Conservation (phyloP, 2,329 filamentous ascomycete species). For the Calcarisporium arbuscula region DNA sequence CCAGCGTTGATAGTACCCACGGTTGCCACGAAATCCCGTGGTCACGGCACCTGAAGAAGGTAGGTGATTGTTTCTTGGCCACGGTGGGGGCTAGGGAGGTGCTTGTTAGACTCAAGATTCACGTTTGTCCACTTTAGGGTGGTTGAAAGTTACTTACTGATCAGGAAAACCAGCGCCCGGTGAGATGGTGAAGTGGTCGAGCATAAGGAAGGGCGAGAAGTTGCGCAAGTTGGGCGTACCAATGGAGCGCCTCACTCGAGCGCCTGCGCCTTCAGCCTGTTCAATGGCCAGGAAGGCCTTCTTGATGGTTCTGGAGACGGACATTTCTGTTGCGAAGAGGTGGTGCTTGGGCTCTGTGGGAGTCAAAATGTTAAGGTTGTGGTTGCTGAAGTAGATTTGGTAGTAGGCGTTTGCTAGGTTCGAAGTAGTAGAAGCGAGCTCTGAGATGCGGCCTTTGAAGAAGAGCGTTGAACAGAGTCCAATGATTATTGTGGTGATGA, state of each 20-base stretch:
- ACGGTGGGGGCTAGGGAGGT: conserved; percentile 46
- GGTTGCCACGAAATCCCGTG: conserved; percentile 91
- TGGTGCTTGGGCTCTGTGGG: conserved; percentile 13
- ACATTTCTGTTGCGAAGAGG: conserved; percentile 43
- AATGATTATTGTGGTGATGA: conserved; percentile 22
- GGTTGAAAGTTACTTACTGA: conserved; percentile 40
- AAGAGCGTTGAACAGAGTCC: conserved; percentile 21
- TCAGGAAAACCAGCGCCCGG: conserved; percentile 86
- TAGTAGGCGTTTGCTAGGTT: too few relatives aligned
- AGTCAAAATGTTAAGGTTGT: too few relatives aligned
- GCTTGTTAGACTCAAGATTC: not conserved
- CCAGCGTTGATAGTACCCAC: conserved; percentile 75
- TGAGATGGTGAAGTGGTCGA: conserved; percentile 81
- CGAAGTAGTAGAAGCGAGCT: too few relatives aligned
- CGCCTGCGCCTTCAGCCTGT: conserved; percentile 82
- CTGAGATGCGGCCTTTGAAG: conserved; percentile 17
- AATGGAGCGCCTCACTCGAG: conserved; percentile 78
- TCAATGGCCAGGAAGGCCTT: conserved; percentile 80
- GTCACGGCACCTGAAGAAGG: conserved; percentile 80
- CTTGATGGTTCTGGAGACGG: conserved; percentile 67
- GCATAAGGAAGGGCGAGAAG: conserved; percentile 91
- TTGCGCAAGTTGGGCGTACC: conserved; percentile 78
- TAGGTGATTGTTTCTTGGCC: conserved; percentile 90
- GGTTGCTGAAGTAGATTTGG: too few relatives aligned
- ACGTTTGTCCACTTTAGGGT: not conserved